These are phyloP conservation scores for Annona cherimola DNA, from an alignment of 164 flowering plant genomes.

Conservation along the genomic window DNA sequence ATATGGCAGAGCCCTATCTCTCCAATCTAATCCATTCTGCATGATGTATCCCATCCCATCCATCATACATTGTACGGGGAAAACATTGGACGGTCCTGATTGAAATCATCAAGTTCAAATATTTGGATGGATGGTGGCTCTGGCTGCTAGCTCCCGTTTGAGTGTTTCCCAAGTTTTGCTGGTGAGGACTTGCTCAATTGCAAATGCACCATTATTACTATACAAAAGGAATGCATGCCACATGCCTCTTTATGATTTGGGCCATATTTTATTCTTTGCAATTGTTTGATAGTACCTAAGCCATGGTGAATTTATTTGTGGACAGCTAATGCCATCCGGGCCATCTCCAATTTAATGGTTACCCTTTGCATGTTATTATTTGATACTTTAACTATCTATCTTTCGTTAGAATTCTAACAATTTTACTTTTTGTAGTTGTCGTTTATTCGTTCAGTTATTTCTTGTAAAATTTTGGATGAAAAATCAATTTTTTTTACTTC, in stretches of 20 bases:
- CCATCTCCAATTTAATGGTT: no score
- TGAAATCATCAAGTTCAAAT: no score
- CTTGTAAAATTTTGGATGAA: no score
- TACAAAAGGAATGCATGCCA: conserved; percentile 24
- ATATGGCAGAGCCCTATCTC: background rate
- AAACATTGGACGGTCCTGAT: background rate
- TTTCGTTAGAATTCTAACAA: background rate
- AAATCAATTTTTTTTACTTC: no score
- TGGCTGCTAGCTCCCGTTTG: conserved; percentile 21
- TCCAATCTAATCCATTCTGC: background rate
- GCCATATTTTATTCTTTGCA: conserved; percentile 12
- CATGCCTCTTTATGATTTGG: conserved; percentile 35
- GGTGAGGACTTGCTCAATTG: conserved; percentile 33
- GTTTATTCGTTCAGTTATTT: no score
- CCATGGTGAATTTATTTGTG: no score
- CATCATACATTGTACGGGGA: background rate
- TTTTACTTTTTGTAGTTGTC: background rate
- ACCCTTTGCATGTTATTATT: background rate
- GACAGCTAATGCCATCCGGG: no score
- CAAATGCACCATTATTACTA: conserved; percentile 39
- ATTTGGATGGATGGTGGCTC: background rate
- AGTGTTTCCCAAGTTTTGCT: conserved; percentile 40
- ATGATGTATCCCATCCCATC: background rate
- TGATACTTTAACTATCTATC: no score
- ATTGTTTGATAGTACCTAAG: no score